These are phyloP conservation scores for Dictyostelium intermedium DNA, from an alignment of 78 protist species.

Conservation along the genomic window DNA sequence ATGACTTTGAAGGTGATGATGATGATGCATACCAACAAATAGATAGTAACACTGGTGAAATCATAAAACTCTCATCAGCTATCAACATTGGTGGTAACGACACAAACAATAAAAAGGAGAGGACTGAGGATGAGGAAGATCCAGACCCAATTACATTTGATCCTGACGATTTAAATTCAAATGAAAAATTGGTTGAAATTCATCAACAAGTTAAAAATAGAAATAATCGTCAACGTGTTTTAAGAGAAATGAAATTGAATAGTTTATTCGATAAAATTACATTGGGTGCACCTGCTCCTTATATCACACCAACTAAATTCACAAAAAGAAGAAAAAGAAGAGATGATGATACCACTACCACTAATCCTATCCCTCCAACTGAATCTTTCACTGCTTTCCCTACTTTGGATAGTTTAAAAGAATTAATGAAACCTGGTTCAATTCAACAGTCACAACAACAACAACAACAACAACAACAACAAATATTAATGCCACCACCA, in stretches of 20 bases:
- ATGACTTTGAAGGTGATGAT: not conserved
- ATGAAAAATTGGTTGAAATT: not conserved
- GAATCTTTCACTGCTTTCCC: not conserved
- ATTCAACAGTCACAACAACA: not conserved
- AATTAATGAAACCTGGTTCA: not conserved
- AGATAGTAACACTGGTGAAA: not conserved
- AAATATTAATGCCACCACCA: not conserved
- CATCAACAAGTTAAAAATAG: constrained; percentile 20
- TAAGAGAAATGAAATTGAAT: constrained; percentile 42
- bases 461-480: constrained; percentile 1
- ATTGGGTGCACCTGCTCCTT: constrained; percentile 57
- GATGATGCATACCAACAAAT: not conserved
- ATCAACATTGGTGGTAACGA: not conserved
- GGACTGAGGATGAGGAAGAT: constrained; percentile 2
- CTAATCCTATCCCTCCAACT: not conserved
- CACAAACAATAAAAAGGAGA: not conserved
- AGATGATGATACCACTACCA: not conserved
- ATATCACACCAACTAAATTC: constrained; percentile 70
- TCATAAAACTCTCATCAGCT: not conserved
- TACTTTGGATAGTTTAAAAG: not conserved
- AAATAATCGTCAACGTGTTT: constrained; percentile 28
- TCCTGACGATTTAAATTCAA: constrained; percentile 31
- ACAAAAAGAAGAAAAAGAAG: constrained; percentile 35
- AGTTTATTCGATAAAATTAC: constrained; percentile 52
- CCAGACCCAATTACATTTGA: constrained; percentile 57